Evolutionary conservation across 129 eudicot species (phyloP), one percentile per base, ranked within the genome.

Genomic region (Kitagawia praeruptora): DNA sequence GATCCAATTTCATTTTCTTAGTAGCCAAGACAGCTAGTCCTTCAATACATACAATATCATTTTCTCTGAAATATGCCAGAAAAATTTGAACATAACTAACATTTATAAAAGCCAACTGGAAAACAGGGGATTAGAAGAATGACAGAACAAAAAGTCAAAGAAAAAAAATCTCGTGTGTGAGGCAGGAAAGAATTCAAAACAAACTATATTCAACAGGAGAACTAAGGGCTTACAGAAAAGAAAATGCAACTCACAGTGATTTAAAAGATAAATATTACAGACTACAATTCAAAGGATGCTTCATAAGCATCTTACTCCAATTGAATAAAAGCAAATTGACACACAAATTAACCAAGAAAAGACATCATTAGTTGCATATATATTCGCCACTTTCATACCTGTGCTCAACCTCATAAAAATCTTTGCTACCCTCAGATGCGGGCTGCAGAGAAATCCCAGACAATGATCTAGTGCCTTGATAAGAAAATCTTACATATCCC

Each of bases 371-470:
- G 85, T 90, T 95, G 89, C 96, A 92, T 41, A 87, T 84, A 84
- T 95, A 95, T 81, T 78, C 82, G 61, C 93, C 96, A 82, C 88
- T 95, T 80, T 87, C 89, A 54, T 83, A 93, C 96, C 96, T 95
- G 87, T 95, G 91, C 15, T 87, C 87, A 75, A 86, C 90, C 92
- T 87, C 96, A 72, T 88, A 92, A 82, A 95, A 95, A 78, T 92
- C 97, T 0, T 79, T 87, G 80, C 85, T 87, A 48, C 93, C 97
- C 82, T 95, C 97, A 1, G 97, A 86, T 79, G 92, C 97, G 79
- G 94, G 91, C 70, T 47, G 85, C 81, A 95, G 78, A 44, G 90
- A 83, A 70, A 95, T 87, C 80, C 98, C 97, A 48, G 98, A 92
- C 78, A 95, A 84, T 12, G 98, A 88, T 79, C 76, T 87, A 46